Percentiles rank a stretch among this genome's conserved stretches.
phyloP scores from a whole-genome alignment of 805 yeast genomes.

The Saccharomycopsis fermentans region DNA sequence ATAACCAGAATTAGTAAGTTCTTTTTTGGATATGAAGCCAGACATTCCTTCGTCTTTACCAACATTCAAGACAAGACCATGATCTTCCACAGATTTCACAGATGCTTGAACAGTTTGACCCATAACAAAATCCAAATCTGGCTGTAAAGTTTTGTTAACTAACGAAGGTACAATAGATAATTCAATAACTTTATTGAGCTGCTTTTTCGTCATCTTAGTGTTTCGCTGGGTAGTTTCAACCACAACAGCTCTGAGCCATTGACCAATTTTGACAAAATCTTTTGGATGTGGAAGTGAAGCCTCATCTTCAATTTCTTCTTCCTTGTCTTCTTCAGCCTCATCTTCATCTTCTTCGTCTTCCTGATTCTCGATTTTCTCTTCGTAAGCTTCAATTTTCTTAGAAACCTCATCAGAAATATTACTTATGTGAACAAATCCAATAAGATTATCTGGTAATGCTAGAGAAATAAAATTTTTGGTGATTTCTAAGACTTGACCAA shows the following conservation, averaged over 20 bases:
- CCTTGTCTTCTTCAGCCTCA: conserved; percentile 22
- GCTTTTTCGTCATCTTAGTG: conserved; percentile 25
- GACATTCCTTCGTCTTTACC: conserved; percentile 43
- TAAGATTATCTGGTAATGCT: conserved; percentile 69
- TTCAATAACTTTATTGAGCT: conserved; percentile 50
- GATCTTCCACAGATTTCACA: conserved; percentile 79
- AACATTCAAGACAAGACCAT: conserved; percentile 69
- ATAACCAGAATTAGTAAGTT: conserved; percentile 34
- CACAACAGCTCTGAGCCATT: conserved; percentile 81
- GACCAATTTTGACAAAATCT: conserved; percentile 56
- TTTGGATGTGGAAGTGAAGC: conserved; percentile 47
- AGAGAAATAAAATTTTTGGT: conserved; percentile 54
- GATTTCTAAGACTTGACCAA: conserved; percentile 66
- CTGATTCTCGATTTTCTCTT: conserved; percentile 37
- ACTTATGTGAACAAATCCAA: conserved; percentile 71
- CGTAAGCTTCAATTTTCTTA: conserved; percentile 43
- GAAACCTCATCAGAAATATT: conserved; percentile 59
- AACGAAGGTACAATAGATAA: conserved; percentile 64
- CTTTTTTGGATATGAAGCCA: conserved; percentile 73
- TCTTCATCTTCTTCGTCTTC: conserved; percentile 32
- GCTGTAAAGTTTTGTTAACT: conserved; percentile 51
- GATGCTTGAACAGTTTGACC: conserved; percentile 68
- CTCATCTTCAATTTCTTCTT: conserved; percentile 26
- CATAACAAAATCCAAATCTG: conserved; percentile 50
- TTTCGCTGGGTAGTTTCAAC: conserved; percentile 38